Conservation (phyloP, 495 filamentous ascomycete genomes). For the Aspergillus conjunctus region DNA sequence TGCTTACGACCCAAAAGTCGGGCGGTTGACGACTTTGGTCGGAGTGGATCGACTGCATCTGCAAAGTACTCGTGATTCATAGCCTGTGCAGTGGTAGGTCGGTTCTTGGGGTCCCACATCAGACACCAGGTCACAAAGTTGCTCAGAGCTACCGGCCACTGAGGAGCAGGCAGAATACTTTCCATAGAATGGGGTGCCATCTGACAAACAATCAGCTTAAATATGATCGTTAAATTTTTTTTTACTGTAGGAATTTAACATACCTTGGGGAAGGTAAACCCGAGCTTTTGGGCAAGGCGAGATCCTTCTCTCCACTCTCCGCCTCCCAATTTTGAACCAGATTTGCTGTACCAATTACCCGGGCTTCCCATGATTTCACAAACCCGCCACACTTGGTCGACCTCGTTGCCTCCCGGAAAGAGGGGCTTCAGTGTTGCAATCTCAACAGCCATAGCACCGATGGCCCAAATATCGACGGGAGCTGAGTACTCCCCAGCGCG, state of each 20-base stretch:
- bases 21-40: constrained; percentile 88
- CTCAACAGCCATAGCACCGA: constrained; percentile 99
- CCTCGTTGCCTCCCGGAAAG: constrained; percentile 97
- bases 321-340: constrained; percentile 82
- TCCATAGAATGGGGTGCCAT: constrained; percentile 99
- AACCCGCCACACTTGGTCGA: constrained; percentile 98
- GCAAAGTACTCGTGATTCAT: constrained; percentile 91
- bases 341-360: constrained; percentile 95
- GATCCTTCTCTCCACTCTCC: constrained; percentile 98
- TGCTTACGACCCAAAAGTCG: constrained; percentile 84
- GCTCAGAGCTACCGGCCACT: constrained; percentile 86
- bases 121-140: constrained; percentile 98
- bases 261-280: constrained; percentile 95
- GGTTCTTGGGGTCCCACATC: constrained; percentile 96
- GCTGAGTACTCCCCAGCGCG: constrained; percentile 97
- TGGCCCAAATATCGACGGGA: constrained; percentile 96
- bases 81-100: constrained; percentile 94
- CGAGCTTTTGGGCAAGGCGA: constrained; percentile 88
- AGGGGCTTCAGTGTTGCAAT: constrained; percentile 96
- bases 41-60: constrained; percentile 91
- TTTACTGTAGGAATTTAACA: constrained; percentile 11
- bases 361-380: constrained; percentile 99
- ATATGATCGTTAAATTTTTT: background rate
- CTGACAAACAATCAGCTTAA: constrained; percentile 42
- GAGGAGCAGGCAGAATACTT: constrained; percentile 82